Evolutionary conservation across 306 rosid genomes (phyloP), one percentile per base, ranked within the genome.

Genomic region (Castanea crenata): DNA sequence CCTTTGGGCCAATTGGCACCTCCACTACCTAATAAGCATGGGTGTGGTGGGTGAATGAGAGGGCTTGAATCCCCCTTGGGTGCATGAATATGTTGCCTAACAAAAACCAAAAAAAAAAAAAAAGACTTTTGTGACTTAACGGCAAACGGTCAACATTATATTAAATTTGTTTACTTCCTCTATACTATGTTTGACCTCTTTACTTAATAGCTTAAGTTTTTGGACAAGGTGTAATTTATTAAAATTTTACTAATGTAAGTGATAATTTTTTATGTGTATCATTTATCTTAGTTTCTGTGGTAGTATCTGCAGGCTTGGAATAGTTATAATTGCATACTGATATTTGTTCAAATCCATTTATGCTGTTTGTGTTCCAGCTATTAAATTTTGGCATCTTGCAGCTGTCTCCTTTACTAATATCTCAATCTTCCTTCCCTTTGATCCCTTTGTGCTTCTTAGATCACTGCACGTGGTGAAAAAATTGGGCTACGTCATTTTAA

Each of bases 401-500:
- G 58, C 29, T 76, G 62, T 70, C 16, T 68, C 41, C 77, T 25
- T 71, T 18, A 56, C 12, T 80, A 19, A 56, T 18, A 14, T 80
- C 75, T 20, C 12, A 20, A 74, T 76, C 51, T 15, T 71, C 16
- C 11, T 27, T 49, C 78, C 56, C 34, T 80, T 79, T 21, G 55
- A 56, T 73, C 81, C 69, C 52, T 77, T 79, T 78, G 58, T 34
- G 64, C 57, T 23, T 62, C 63, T 21, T 75, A 94, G 99, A 87
- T 94, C 55, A 81, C 81, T 70, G 85, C 89, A 56, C 76, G 78
- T 9, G 99, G 93, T 7, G 88, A 87, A 83, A 87, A 83, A 71
- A 71, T 94, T 86, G 93, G 97, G 67, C 86, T 94, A 44, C 90
- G 85, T 76, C 97, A 94, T 89, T 94, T 94, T 81, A 82, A 80